Base-by-base conservation (phyloP, 2,329 filamentous ascomycete species). In the Cladosporium velox region DNA sequence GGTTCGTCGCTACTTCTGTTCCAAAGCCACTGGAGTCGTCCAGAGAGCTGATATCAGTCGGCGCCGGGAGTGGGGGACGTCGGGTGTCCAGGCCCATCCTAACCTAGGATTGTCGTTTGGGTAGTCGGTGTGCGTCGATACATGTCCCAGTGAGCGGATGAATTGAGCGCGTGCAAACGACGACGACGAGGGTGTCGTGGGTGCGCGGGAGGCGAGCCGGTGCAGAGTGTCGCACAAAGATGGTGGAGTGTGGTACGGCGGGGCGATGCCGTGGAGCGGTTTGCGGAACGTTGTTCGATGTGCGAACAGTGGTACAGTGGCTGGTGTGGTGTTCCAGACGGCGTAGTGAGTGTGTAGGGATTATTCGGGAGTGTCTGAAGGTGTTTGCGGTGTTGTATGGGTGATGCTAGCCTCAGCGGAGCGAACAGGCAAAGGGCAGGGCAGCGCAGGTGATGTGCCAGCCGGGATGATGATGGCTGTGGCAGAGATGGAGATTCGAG, bases 21-120 rank as follows among this genome's bases (percentile, higher is more conserved):
- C 75, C 78, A 65, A 77, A 72, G 67, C 75, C 77, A 72, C 78
- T 80, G 69, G 77, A 78, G 73, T 80, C 77, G 73, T 90, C 88
- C 76, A 86, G 87, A 66, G 88, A 87, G 67, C 84, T 84, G 71
- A 87, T 88, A 76, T 90, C 90, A 77, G 91, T 94, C 71, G 91
- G 91, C 74, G 90, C 90, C 76, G 91, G 91, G 75, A 93, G 84
- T 74, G 90, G 90, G 77, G 83, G 78, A 74, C 79, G 76, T 70
- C 77, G 75, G 66, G 72, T 77, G 70, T 81, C 79, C 67, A 81
- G 71, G 70, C 79, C 80, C 81, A 83, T 83, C 57, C 49, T 52
- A 66, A 57, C 51, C 59, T 59, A 55, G 47, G 55, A 52, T 41
- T 38, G 35, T 66, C 58, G 38, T 52, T 54, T 59, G 57, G 30